Base-by-base conservation (phyloP, 352 stramenopile species). In the Poterioochromonas sp. region DNA sequence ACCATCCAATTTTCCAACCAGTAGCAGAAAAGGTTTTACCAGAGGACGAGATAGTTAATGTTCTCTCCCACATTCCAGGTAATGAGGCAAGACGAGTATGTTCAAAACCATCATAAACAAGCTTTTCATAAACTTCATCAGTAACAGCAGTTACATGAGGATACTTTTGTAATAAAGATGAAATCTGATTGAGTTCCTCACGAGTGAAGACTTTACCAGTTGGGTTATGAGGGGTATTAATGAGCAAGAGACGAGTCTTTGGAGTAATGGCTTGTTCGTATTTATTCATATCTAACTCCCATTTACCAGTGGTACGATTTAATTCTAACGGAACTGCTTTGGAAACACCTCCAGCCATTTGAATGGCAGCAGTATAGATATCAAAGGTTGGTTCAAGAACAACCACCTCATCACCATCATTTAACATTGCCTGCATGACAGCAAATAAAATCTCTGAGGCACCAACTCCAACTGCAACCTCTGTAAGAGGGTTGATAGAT, bases 221-320 rank as follows among this genome's bases (percentile, higher is more conserved):
- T 15, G 95, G 95, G 84, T 99, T 99, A 88, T 99, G 95, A 44
- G 95, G 95, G 76, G 94, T 97, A 87, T 99, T 99, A 35, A 98
- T 85, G 37, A 99, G 85, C 65, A 99, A 88, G 0, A 93, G 87
- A 49, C 92, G 88, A n/a, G 95, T 98, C 80, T 91, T 90, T 12
- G 88, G 83, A 15, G 91, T 93, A 77, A 99, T 94, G 8, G 87
- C 87, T 1, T 80, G 83, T 34, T 93, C 86, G 41, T 97, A 85
- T 37, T 88, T 89, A 0, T 85, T 77, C 43, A 91, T 85, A 79
- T 98, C 92, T 32, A 98, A 83, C 49, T 89, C 79, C 87, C 89
- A 94, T 8, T 39, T 60, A 15, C 29, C 34, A 64, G 29, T 58
- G 18, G 26, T 76, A 39, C n/a, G 5, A 44, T 73, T 78, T 15